Conservation (phyloP, 257 asterid species). For the Vinca minor region DNA sequence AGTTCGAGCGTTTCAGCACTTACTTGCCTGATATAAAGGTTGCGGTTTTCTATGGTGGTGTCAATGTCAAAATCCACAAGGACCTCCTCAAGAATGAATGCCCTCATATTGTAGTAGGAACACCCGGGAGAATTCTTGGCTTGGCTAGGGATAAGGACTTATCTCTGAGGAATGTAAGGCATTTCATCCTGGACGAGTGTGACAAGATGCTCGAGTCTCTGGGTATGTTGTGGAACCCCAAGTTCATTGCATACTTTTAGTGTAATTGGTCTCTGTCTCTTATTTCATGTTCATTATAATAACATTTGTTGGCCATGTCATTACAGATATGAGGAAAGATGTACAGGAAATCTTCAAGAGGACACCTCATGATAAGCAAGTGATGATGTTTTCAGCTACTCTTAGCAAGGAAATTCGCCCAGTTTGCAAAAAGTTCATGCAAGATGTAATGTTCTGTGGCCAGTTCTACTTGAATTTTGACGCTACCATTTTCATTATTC, state of each 20-base stretch:
- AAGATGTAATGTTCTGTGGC: conserved; percentile 89
- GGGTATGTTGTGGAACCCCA: conserved; percentile 36
- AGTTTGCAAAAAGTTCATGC: conserved; percentile 92
- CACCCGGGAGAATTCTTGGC: conserved; percentile 81
- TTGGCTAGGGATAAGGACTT: conserved; percentile 78
- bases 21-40: conserved; percentile 66
- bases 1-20: conserved; percentile 83
- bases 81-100: conserved; percentile 87
- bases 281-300: conserved; percentile 5
- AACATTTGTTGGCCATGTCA: not conserved
- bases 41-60: conserved; percentile 90
- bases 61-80: conserved; percentile 64
- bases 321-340: conserved; percentile 82
- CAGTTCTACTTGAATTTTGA: conserved; percentile 58
- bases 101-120: conserved; percentile 85
- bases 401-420: conserved; percentile 95
- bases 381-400: conserved; percentile 95
- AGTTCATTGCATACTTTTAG: not conserved
- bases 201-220: conserved; percentile 95
- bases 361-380: conserved; percentile 97
- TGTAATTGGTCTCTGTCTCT: too few relatives aligned
- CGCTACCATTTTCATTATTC: conserved; percentile 41
- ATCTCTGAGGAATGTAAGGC: conserved; percentile 72
- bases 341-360: conserved; percentile 87
- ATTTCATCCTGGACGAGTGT: conserved; percentile 82